Base-by-base conservation (phyloP, 2,329 filamentous ascomycete genomes). In the Grosmannia penicillata region DNA sequence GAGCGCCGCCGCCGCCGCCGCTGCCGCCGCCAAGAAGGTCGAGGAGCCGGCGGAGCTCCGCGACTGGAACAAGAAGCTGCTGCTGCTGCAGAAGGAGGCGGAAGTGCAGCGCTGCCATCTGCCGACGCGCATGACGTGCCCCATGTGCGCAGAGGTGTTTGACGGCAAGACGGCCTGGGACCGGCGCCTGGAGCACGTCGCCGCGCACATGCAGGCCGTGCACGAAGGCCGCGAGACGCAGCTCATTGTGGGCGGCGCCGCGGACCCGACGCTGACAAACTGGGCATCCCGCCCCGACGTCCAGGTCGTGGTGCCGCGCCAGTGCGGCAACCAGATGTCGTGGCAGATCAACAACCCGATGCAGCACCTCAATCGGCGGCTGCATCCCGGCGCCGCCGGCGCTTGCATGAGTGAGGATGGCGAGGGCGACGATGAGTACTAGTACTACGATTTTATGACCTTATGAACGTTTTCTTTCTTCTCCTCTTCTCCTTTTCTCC, bases 151-250 rank as follows among this genome's bases (percentile, higher is more conserved):
- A 2, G 37, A 47, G 38, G 41, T 52, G 1, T 93, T 91, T 50
- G 53, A 61, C 4, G 82, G 80, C 0, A 41, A 53, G 0, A 66
- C 62, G 5, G 74, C 74, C n/a, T 94, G 85, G 85, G 79, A 89
- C 42, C 68, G 76, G 40, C 68, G 82, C 24, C 83, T 93, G 75
- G 86, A 95, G 56, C 87, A 95, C 58, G 72, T 93, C 3, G 84
- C 82, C 1, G 67, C 72, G 43, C 87, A 95, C 55, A 66, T 87
- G 35, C 83, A 89, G 55, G 60, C 56, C 1, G 59, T 56, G 8
- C 7, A 28, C 21, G 42, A 50, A 11, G 53, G 52, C 21, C 41
- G 40, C 11, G 55, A 57, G 43, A 39, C 8, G 43, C 43, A 15
- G 27, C 18, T 29, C 14, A 23, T 21, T 10, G 40, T 62, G 0